Percentiles rank a stretch among this genome's conserved stretches.
Evolutionary conservation across 768 basidiomycete genomes (phyloP).

Genomic region (Tricholoma sp.): DNA sequence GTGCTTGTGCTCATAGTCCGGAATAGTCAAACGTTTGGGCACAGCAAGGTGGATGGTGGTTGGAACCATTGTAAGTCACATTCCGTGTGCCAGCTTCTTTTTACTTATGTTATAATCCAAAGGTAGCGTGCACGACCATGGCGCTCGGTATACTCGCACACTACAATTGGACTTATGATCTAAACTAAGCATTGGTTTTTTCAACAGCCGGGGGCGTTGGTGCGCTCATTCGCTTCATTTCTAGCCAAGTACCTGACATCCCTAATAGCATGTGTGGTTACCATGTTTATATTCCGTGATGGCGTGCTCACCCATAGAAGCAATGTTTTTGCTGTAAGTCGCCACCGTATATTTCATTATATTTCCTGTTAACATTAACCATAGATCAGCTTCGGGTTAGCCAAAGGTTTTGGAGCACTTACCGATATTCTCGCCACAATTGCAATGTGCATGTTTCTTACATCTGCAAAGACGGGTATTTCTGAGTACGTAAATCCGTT

Average conservation of each 20-base stretch:
- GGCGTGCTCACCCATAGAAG: constrained; percentile 27
- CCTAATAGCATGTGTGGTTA: constrained; percentile 23
- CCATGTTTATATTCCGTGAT: constrained; percentile 29
- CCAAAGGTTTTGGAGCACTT: constrained; percentile 38
- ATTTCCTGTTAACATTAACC: background rate
- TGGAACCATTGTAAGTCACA: constrained; percentile 20
- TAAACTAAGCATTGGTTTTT: background rate
- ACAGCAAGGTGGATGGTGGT: constrained; percentile 24
- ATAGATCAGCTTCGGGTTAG: constrained; percentile 39
- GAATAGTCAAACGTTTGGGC: constrained; percentile 22
- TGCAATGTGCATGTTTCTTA: constrained; percentile 37
- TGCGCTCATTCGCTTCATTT: constrained; percentile 6
- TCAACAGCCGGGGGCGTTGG: constrained; percentile 24
- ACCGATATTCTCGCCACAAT: constrained; percentile 41
- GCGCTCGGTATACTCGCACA: constrained; percentile 23
- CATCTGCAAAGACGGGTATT: constrained; percentile 33
- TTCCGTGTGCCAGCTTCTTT: background rate
- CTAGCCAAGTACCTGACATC: background rate
- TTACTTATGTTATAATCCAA: background rate
- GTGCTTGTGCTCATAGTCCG: background rate
- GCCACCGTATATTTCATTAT: background rate
- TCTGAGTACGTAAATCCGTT: constrained; percentile 21
- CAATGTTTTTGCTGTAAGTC: constrained; percentile 23
- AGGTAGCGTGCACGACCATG: constrained; percentile 22
- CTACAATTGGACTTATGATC: background rate